Conservation (phyloP, 2,329 filamentous ascomycete genomes). For the Coniochaeta ligniaria region DNA sequence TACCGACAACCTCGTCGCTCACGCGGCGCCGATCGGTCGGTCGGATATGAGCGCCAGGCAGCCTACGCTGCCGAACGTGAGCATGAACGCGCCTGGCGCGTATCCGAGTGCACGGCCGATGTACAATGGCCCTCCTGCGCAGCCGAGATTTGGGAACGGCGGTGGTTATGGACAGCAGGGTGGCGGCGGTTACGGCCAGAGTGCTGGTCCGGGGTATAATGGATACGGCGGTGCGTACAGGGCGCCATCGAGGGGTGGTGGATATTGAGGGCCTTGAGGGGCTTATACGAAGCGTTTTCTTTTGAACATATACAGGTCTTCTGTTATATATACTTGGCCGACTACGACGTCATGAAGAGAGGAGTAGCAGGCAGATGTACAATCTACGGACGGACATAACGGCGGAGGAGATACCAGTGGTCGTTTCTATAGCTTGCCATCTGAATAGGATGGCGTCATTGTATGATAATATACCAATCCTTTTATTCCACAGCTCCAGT, state of each 20-base stretch:
- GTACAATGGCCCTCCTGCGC: not conserved
- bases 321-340: not conserved
- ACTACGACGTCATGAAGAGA: not conserved
- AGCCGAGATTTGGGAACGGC: not conserved
- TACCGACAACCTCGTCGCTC: slow-evolving; percentile 28
- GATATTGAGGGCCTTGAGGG: not conserved
- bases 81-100: slow-evolving; percentile 6
- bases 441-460: not conserved
- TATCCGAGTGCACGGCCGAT: slow-evolving; percentile 4
- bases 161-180: not conserved
- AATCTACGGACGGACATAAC: not conserved
- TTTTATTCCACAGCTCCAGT: not conserved
- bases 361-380: not conserved
- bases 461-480: not conserved
- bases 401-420: not conserved
- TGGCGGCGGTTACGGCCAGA: not conserved
- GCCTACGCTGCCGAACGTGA: slow-evolving; percentile 25
- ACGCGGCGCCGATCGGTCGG: slow-evolving; percentile 30
- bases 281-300: not conserved
- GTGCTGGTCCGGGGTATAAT: not conserved
- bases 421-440: not conserved
- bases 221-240: slow-evolving; percentile 2
- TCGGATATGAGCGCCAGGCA: slow-evolving; percentile 17
- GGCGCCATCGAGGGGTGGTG: not conserved
- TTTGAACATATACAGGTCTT: not conserved